These are phyloP conservation scores for Talaromyces nanjingensis DNA, from an alignment of 495 filamentous ascomycete species.

Conservation along the genomic window DNA sequence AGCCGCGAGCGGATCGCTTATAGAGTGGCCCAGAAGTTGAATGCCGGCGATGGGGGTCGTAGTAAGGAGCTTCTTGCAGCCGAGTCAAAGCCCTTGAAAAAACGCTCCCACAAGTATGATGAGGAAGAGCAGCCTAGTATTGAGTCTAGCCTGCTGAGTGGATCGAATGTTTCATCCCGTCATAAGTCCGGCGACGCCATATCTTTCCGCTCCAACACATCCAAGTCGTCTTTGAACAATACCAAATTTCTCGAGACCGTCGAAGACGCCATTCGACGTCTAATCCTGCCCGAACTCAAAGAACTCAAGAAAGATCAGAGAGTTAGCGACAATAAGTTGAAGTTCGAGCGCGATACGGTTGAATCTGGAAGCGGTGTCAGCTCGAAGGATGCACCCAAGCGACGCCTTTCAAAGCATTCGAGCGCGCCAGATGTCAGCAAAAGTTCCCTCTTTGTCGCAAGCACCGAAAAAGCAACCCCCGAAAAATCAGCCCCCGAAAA, in stretches of 20 bases:
- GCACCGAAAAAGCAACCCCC: constrained; percentile 27
- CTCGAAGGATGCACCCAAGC: constrained; percentile 52
- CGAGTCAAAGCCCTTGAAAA: constrained; percentile 48
- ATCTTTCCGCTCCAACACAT: constrained; percentile 68
- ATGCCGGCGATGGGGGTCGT: constrained; percentile 37
- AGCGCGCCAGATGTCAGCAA: constrained; percentile 64
- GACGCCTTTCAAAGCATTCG: constrained; percentile 59
- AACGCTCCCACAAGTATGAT: constrained; percentile 54
- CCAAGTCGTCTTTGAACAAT: constrained; percentile 87
- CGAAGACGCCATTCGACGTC: constrained; percentile 86
- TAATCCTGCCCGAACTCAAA: constrained; percentile 88
- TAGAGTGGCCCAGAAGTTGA: constrained; percentile 62
- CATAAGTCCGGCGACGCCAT: constrained; percentile 67
- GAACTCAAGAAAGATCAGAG: constrained; percentile 86
- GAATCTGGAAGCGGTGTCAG: constrained; percentile 51
- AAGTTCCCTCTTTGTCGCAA: constrained; percentile 24
- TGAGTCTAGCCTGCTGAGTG: constrained; percentile 68
- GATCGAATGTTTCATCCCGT: constrained; percentile 61
- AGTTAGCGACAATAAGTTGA: constrained; percentile 50
- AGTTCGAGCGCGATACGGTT: constrained; percentile 54
- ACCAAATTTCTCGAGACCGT: constrained; percentile 92
- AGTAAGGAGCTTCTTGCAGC: constrained; percentile 55
- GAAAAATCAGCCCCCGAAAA: constrained; percentile 36
- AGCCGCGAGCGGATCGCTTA: constrained; percentile 68
- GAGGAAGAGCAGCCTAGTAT: constrained; percentile 59